Evolutionary conservation across 768 basidiomycete species (phyloP), one percentile per base, ranked within the genome.

Genomic region (Sporobolomyces pararoseus): DNA sequence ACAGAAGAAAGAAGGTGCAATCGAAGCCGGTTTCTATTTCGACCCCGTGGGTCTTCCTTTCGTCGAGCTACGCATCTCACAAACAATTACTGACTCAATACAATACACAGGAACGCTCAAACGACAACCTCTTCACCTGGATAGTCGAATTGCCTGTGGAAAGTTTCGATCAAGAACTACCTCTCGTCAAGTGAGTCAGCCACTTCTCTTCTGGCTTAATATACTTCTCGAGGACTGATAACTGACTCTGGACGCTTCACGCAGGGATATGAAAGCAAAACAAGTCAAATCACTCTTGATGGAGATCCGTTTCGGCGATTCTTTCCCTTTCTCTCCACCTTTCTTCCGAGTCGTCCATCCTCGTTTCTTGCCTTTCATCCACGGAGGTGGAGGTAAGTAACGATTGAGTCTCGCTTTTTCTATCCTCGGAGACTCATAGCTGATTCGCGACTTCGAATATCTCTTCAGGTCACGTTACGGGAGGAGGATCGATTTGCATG

Each of bases 271-370:
- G 82, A 82, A 81, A 70, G 75, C 75, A 13, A 81, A 80, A 83
- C 84, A 61, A 23, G 75, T 90, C 59, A 84, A 84, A 61, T 88
- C 87, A 1, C 78, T 90, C 52, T 84, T 89, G 23, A 86, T 90
- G 74, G 88, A 89, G 76, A 85, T 89, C 61, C 80, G 87, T 39
- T 90, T 74, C 21, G 68, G 68, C 2, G 72, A 74, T 25, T 32
- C 19, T 23, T 89, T 85, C 77, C 88, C 88, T 0, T 83, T 85
- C 73, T 82, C 85, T 13, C 89, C 88, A 1, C 89, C 89, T 0
- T 89, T 88, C 81, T 88, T 89, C 79, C 84, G 88, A 65, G 85
- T 89, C 37, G 83, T 90, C 29, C 86, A 85, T 31, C 89, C 89
- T 0, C 83, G 88, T 31, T 87, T 89, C 79, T 77, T 88, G 42